Evolutionary conservation across 192 early-diverging fungal genomes (phyloP).

Genomic region (Backusella tarrabulga): DNA sequence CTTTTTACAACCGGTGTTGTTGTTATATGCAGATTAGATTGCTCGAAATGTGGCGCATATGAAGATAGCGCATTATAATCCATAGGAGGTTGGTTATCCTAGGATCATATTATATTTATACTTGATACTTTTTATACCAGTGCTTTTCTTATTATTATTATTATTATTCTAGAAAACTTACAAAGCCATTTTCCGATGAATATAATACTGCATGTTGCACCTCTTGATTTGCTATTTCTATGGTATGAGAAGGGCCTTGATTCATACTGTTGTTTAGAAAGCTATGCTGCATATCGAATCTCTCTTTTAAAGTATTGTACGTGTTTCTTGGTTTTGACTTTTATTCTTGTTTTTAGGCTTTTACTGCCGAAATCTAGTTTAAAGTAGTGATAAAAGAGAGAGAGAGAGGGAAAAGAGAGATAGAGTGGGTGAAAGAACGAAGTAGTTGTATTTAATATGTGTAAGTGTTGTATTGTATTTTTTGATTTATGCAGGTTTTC

Average conservation of each 20-base stretch:
- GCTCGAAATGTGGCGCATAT: neutral
- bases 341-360: neutral
- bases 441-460: neutral
- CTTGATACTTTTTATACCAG: neutral
- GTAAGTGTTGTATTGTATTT: neutral
- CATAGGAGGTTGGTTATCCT: conserved; percentile 1
- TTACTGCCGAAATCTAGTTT: neutral
- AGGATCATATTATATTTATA: neutral
- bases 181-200: conserved; percentile 6
- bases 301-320: neutral
- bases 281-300: neutral
- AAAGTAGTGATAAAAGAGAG: neutral
- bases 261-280: neutral
- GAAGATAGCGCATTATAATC: neutral
- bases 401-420: neutral
- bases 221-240: neutral
- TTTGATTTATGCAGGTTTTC: conserved; percentile 1
- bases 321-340: neutral
- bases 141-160: neutral
- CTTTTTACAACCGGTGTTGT: conserved; percentile 12
- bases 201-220: neutral
- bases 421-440: neutral
- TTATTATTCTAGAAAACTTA: neutral
- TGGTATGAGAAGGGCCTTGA: neutral
- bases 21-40: neutral